Percentiles rank a stretch among this genome's conserved stretches.
phyloP scores from a whole-genome alignment of 139 green algal genomes.

The Tetratostichococcus sp. region DNA sequence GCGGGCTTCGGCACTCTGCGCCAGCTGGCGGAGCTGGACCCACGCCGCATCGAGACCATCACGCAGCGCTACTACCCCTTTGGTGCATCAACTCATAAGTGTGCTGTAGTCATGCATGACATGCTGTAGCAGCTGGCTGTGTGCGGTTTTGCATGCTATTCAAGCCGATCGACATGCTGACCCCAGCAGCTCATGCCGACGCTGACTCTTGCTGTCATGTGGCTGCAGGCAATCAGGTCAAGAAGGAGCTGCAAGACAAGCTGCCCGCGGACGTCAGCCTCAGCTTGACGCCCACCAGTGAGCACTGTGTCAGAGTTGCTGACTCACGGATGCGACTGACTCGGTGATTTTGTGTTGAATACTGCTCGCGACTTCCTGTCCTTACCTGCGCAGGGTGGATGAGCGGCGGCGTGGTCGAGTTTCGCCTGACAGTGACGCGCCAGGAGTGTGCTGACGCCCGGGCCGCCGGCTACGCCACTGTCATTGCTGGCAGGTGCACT shows the following conservation, averaged over 20 bases:
- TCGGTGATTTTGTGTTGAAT: no score
- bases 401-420: background rate
- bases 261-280: conserved; percentile 39
- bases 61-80: conserved; percentile 64
- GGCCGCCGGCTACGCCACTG: background rate
- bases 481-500: background rate
- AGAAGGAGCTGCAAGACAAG: conserved; percentile 26
- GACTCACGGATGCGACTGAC: no score
- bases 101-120: background rate
- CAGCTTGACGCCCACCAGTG: conserved; percentile 13
- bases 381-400: background rate
- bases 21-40: conserved; percentile 40
- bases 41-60: conserved; percentile 51
- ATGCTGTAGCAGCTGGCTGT: no score
- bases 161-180: no score
- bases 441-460: background rate
- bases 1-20: conserved; percentile 43
- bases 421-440: background rate
- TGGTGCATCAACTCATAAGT: conserved; percentile 19
- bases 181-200: no score
- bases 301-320: no score
- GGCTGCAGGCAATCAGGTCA: conserved; percentile 47
- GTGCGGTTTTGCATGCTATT: no score
- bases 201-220: no score
- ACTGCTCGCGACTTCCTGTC: no score